Evolutionary conservation across 805 yeast genomes (phyloP), one percentile per base, ranked within the genome.

Genomic region (Citeromyces matritensis): DNA sequence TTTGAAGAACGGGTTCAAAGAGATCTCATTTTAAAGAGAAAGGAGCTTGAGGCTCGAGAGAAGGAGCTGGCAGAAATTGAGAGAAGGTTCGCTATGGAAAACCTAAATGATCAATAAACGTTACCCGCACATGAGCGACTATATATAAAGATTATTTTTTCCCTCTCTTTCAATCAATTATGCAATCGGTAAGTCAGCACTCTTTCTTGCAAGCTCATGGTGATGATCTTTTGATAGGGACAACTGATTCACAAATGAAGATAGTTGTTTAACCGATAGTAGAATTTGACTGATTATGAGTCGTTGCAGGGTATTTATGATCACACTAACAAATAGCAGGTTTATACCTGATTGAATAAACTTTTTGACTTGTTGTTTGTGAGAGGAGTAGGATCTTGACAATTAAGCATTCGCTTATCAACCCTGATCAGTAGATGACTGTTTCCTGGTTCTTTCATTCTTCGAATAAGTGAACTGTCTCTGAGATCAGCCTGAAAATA

Each of bases 1-100:
- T 82, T 81, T 50, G 95, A 85, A 57, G 84, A 77, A 53, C 65
- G 91, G 43, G 93, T 85, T 15, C 95, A 85, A 56, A 81, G 77
- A 48, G 95, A 84, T 53, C 63, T 85, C 49, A 61, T 79, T 48
- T 64, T 66, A 50, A 82, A 85, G 61, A 67, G 91, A 43, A 74
- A 76, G 46, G 95, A 85, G 53, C 67, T 85, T 38, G 64, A 80
- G 49, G 80, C 33, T 31, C 7, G 46, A 42, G 39, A 44, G 42
- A 28, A 28, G 34, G 29, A 37, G 29, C 15, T 38, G 32, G 30
- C 47, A 37, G 31, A 44, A 34, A 15, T 23, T 14, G 25, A 36
- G 34, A 28, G 42, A 36, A 30, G 55, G 37, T 39, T 53, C 11
- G 53, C 49, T 9, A 35, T 40, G 13, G 47, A 46, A 29, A 47